Conservation (phyloP, 257 asterid genomes). For the Anisodus acutangulus region DNA sequence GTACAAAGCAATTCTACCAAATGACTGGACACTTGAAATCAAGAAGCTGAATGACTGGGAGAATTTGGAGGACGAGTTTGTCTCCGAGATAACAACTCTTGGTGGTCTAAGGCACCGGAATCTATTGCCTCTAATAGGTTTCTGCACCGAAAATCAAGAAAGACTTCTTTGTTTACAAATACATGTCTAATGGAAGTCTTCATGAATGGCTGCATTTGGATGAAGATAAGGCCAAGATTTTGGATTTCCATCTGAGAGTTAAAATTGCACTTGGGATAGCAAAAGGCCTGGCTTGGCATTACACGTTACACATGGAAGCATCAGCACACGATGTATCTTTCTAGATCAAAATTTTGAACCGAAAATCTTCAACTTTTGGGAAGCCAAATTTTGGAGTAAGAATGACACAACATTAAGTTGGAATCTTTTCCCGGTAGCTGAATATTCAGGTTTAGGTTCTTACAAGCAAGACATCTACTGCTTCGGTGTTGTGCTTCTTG, state of each 20-base stretch:
- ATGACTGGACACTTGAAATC: slow-evolving; percentile 34
- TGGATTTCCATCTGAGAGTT: slow-evolving; percentile 35
- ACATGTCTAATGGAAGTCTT: slow-evolving; percentile 44
- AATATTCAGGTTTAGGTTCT: background rate
- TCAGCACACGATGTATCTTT: slow-evolving; percentile 37
- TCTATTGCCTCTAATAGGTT: slow-evolving; percentile 39
- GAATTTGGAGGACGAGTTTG: slow-evolving; percentile 21
- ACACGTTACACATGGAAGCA: slow-evolving; percentile 34
- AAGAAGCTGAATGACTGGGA: slow-evolving; percentile 31
- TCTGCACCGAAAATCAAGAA: slow-evolving; percentile 24
- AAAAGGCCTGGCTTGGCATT: slow-evolving; percentile 41
- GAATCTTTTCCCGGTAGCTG: slow-evolving; percentile 15
- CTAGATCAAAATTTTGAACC: slow-evolving; percentile 40
- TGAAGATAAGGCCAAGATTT: background rate
- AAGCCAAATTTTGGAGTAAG: slow-evolving; percentile 21
- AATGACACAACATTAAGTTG: slow-evolving; percentile 20
- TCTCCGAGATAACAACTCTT: slow-evolving; percentile 31
- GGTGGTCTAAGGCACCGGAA: slow-evolving; percentile 38
- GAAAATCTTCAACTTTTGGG: slow-evolving; percentile 38
- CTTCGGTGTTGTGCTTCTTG: slow-evolving; percentile 41
- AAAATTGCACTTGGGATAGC: slow-evolving; percentile 40
- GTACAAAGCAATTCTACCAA: slow-evolving; percentile 39
- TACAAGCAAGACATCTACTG: slow-evolving; percentile 33
- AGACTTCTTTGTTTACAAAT: slow-evolving; percentile 38
- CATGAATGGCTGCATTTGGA: slow-evolving; percentile 34